These are phyloP conservation scores for Blastocystis sp. DNA, from an alignment of 352 stramenopile genomes.

Conservation along the genomic window DNA sequence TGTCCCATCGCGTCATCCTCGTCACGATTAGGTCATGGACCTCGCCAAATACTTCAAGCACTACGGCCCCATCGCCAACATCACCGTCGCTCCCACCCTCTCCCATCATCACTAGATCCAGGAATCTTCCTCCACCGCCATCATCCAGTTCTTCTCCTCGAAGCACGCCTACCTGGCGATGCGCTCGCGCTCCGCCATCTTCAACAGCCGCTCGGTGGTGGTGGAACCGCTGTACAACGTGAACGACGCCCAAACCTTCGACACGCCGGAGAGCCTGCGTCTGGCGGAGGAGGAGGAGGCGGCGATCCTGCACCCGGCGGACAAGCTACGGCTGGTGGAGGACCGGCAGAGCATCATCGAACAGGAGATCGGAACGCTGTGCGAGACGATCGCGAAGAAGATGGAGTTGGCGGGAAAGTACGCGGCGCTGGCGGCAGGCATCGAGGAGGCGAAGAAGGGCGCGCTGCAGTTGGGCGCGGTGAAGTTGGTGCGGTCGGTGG, in stretches of 20 bases:
- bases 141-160: slow-evolving; percentile 32
- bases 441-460: background rate
- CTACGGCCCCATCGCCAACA: slow-evolving; percentile 46
- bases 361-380: slow-evolving; percentile 33
- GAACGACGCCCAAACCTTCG: slow-evolving; percentile 45
- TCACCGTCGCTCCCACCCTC: background rate
- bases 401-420: slow-evolving; percentile 44
- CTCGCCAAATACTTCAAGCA: slow-evolving; percentile 59
- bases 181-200: slow-evolving; percentile 48
- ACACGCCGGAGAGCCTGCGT: background rate
- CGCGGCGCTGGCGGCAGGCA: background rate
- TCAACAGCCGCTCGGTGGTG: slow-evolving; percentile 52
- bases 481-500: background rate
- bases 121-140: background rate
- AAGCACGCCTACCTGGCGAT: slow-evolving; percentile 30
- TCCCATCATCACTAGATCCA: background rate
- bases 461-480: background rate
- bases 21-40: background rate
- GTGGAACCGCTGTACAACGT: slow-evolving; percentile 41
- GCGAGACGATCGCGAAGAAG: background rate
- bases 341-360: background rate
- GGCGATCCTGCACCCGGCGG: background rate
- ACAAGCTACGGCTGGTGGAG: slow-evolving; percentile 18
- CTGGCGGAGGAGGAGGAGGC: background rate
- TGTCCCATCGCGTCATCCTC: background rate